phyloP scores from a whole-genome alignment of 1,139 yeast species.

The Blastobotrys ciferrii region DNA sequence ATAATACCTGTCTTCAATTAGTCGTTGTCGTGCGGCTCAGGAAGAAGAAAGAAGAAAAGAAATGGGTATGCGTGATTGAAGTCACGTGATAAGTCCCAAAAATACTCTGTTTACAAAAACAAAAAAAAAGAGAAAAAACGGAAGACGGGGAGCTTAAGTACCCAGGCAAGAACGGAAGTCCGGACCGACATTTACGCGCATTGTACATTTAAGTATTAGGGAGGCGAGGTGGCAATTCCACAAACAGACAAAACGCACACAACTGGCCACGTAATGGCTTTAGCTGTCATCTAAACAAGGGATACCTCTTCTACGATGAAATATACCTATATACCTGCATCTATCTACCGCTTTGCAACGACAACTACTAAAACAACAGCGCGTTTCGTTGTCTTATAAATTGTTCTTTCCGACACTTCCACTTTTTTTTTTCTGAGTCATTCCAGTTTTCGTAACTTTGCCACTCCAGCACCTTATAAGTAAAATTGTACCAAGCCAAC shows the following conservation, averaged over 20 bases:
- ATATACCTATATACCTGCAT: too few species aligned
- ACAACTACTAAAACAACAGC: too few species aligned
- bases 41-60: neutral
- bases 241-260: neutral
- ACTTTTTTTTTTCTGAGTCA: neutral
- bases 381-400: neutral
- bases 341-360: too few species aligned
- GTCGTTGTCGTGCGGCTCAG: neutral
- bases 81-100: conserved; percentile 10
- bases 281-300: neutral
- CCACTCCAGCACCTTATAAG: neutral
- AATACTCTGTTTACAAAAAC: neutral
- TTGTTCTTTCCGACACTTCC: neutral
- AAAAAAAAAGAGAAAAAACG: conserved; percentile 9
- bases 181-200: conserved; percentile 7
- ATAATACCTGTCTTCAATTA: conserved; percentile 1
- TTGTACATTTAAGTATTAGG: neutral
- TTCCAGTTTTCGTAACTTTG: neutral
- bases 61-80: neutral
- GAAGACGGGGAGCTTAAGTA: conserved; percentile 8
- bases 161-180: conserved; percentile 8
- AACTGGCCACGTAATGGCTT: neutral
- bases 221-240: neutral
- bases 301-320: too few species aligned
- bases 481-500: too few species aligned